Percentiles rank a stretch among this genome's conserved stretches.
These are phyloP conservation scores for Kuraishia capsulata DNA, from an alignment of 805 yeast species.

Conservation along the genomic window DNA sequence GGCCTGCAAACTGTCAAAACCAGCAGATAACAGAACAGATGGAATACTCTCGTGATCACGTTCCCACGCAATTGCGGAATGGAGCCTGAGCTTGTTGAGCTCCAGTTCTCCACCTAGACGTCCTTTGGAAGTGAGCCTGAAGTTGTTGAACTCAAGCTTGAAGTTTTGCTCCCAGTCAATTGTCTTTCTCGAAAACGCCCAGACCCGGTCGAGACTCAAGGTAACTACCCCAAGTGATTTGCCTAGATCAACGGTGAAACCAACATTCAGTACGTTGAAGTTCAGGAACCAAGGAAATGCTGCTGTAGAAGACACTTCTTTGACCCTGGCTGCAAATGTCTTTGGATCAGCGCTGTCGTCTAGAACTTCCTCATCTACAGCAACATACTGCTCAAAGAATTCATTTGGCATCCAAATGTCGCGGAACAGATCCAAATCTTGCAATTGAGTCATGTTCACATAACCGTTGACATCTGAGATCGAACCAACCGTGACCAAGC, in stretches of 20 bases:
- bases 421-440: slow-evolving; percentile 72
- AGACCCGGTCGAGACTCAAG: slow-evolving; percentile 45
- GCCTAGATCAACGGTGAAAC: slow-evolving; percentile 67
- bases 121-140: slow-evolving; percentile 55
- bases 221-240: slow-evolving; percentile 67
- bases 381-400: slow-evolving; percentile 14
- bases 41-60: slow-evolving; percentile 45
- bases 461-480: slow-evolving; percentile 50
- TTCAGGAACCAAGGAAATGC: slow-evolving; percentile 72
- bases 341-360: slow-evolving; percentile 7
- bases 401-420: slow-evolving; percentile 71
- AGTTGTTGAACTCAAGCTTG: slow-evolving; percentile 44
- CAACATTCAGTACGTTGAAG: slow-evolving; percentile 41
- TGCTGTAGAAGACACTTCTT: slow-evolving; percentile 49
- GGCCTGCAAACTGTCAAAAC: slow-evolving; percentile 43
- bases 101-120: slow-evolving; percentile 68
- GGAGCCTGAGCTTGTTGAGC: slow-evolving; percentile 38
- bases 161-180: slow-evolving; percentile 66
- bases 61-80: slow-evolving; percentile 69
- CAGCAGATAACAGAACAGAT: slow-evolving; percentile 50
- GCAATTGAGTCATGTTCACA: slow-evolving; percentile 75
- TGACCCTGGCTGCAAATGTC: slow-evolving; percentile 36
- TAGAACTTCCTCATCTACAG: slow-evolving; percentile 8
- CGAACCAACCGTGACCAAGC: slow-evolving; percentile 26
- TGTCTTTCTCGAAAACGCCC: slow-evolving; percentile 63